Evolutionary conservation across 202 grass and related monocot genomes (phyloP), one percentile per base, ranked within the genome.

Genomic region (Saccharum hybrid): DNA sequence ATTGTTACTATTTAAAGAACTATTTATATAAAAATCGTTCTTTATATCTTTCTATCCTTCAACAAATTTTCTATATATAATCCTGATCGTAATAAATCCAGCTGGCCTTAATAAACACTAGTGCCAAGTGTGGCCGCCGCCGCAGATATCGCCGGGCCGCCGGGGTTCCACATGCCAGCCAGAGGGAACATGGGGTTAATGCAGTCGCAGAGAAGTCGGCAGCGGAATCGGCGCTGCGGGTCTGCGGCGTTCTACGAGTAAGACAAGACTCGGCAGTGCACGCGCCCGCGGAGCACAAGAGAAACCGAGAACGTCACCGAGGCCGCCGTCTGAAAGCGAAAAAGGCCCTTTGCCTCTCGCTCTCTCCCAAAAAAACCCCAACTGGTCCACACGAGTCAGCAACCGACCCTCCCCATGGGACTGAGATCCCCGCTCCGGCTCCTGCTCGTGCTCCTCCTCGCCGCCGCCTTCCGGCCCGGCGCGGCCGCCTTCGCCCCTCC

Each of bases 401-500:
- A 22, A 19, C 54, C 10, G 19, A 59, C 19, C 7, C 7, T 21
- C 52, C 0, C 59, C 87, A 90, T 90, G 85, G 73, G 82, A 28
- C 28, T 30, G 80, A 63, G 82, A 84, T 80, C 79, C 56, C 51
- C 16, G 51, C 51, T 54, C 56, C 19, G 0, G 40, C 74, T 68
- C 45, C 46, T 83, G 40, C 82, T 94, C 71, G 11, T 94, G 68
- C n/a, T 84, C n/a, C 33, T 68, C 57, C 52, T 80, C 63, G 31
- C 80, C 74, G 54, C 80, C 81, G 59, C 51, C 46, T 8, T 70
- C 80, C 70, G 43, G 11, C 80, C 73, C 80, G 66, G 40, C 26
- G 88, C 82, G 26, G 77, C 41, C 19, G 89, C 91, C 48, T 82
- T 88, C 40, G 87, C 85, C 30, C 56, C 87, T 63, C 80, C 89